phyloP scores from a whole-genome alignment of 2,329 filamentous ascomycete species.

The Cladosporium velox region DNA sequence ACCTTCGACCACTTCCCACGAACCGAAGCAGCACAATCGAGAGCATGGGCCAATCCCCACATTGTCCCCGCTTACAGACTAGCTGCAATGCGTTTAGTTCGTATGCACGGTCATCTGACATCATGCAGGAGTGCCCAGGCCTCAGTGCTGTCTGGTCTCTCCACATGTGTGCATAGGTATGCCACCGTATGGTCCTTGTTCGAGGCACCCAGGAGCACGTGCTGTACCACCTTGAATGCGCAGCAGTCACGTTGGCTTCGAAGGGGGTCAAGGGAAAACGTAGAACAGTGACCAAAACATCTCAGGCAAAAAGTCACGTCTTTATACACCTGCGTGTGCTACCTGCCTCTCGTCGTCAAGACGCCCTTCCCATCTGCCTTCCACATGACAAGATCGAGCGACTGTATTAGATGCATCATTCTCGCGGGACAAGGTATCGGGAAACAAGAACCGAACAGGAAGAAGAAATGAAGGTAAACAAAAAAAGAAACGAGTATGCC shows the following conservation, averaged over 20 bases:
- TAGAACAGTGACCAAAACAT: background rate
- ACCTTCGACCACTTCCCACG: constrained; percentile 2
- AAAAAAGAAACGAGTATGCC: background rate
- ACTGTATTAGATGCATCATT: background rate
- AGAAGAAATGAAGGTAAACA: background rate
- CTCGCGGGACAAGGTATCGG: background rate
- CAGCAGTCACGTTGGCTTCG: background rate
- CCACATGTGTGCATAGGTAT: background rate
- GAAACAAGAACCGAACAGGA: background rate
- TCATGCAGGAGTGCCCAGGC: constrained; percentile 8
- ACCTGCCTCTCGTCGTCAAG: background rate
- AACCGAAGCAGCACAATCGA: background rate
- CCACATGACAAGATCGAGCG: background rate
- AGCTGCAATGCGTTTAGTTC: background rate
- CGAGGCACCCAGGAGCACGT: background rate
- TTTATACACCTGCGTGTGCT: constrained; percentile 3
- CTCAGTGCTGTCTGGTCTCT: background rate
- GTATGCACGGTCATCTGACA: constrained; percentile 7
- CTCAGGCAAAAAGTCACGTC: constrained; percentile 1
- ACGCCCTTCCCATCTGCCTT: background rate
- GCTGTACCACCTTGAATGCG: background rate
- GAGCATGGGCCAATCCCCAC: background rate
- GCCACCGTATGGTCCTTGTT: background rate
- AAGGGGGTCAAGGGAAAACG: background rate
- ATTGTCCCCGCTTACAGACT: background rate